phyloP scores from a whole-genome alignment of 192 early-diverging fungal genomes.

The Rhizoclosmatium sp. region DNA sequence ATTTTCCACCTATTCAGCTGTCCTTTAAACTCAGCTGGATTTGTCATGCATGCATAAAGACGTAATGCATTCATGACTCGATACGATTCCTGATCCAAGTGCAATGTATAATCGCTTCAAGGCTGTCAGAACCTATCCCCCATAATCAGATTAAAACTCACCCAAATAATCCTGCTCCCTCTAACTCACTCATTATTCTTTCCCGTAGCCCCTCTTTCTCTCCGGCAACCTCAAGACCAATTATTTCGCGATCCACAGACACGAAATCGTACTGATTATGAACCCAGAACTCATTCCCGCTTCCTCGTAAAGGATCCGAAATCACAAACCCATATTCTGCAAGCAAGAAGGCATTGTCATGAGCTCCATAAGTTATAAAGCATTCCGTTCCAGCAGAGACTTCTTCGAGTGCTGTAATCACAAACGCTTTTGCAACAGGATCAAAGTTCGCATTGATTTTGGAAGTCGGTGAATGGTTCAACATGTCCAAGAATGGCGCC shows the following conservation, averaged over 20 bases:
- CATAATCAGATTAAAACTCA: not conserved
- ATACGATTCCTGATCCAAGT: conserved; percentile 20
- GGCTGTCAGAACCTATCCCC: not conserved
- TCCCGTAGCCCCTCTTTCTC: conserved; percentile 25
- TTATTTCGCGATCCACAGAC: conserved; percentile 29
- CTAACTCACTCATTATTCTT: conserved; percentile 7
- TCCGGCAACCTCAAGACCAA: conserved; percentile 9
- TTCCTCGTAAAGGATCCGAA: not conserved
- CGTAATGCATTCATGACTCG: conserved; percentile 37
- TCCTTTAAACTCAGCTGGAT: not conserved
- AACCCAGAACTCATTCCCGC: not conserved
- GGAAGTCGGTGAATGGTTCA: conserved; percentile 42
- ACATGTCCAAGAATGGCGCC: conserved; percentile 48
- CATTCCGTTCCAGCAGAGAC: conserved; percentile 32
- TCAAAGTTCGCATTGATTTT: conserved; percentile 33
- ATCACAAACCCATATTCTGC: conserved; percentile 50
- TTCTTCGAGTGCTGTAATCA: conserved; percentile 27
- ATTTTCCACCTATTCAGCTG: conserved; percentile 16
- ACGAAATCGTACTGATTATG: conserved; percentile 41
- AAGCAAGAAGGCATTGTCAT: conserved; percentile 49
- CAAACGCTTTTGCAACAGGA: conserved; percentile 18
- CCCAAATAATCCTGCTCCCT: conserved; percentile 21
- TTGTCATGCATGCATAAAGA: conserved; percentile 14
- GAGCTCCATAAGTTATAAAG: conserved; percentile 51
- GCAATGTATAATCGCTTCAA: conserved; percentile 26